phyloP scores from a whole-genome alignment of 73 alveolate genomes.

The Stentor coeruleus region DNA sequence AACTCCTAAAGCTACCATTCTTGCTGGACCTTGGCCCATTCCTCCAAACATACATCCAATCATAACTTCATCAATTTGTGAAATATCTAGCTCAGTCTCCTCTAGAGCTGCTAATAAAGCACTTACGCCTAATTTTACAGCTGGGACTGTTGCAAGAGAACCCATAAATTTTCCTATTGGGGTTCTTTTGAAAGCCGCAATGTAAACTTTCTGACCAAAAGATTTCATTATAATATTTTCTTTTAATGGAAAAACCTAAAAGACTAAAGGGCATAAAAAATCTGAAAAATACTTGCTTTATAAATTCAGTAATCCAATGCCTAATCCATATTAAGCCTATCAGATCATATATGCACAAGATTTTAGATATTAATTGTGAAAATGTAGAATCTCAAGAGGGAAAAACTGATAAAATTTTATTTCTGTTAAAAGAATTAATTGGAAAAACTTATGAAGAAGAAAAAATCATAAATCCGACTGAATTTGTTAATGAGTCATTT shows the following conservation, averaged over 20 bases:
- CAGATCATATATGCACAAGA: neutral
- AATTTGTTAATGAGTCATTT: neutral
- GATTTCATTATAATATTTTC: neutral
- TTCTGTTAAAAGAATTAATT: neutral
- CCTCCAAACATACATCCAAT: slow-evolving; percentile 22
- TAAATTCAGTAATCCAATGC: neutral
- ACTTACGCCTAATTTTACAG: slow-evolving; percentile 8
- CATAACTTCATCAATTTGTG: slow-evolving; percentile 11
- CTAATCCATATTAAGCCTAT: no score
- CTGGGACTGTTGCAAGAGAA: slow-evolving; percentile 6
- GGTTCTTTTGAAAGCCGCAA: slow-evolving; percentile 17
- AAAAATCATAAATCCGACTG: neutral
- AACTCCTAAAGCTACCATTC: neutral
- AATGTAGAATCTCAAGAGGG: neutral
- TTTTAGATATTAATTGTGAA: no score
- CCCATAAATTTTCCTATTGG: slow-evolving; percentile 30
- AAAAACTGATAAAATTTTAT: neutral
- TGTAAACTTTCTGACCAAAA: neutral
- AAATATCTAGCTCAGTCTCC: neutral
- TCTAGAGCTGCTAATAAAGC: neutral
- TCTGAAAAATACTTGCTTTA: neutral
- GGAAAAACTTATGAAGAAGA: neutral
- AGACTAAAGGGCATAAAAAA: neutral
- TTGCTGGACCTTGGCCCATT: slow-evolving; percentile 16
- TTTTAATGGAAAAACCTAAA: neutral